Evolutionary conservation across 2,329 filamentous ascomycete genomes (phyloP), one percentile per base, ranked within the genome.

Genomic region (Fusarium cyanostomum): DNA sequence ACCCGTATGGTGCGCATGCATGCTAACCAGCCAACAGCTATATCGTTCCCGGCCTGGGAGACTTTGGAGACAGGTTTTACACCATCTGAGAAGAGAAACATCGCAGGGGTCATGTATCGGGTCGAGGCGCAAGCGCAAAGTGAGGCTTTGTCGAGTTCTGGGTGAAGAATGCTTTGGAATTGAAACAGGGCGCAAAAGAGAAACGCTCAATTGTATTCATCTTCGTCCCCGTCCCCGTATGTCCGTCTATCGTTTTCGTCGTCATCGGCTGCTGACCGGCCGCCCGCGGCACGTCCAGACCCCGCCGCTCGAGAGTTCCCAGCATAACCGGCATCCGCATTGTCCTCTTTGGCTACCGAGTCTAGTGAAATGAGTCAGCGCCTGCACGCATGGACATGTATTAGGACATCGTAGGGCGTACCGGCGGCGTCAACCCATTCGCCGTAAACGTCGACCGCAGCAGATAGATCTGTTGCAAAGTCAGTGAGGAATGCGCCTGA

Each of bases 31-130:
- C 60, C 37, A 66, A 64, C 75, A 98, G 94, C 77, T 98, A 97
- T 76, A 98, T 98, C 73, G 87, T 96, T 52, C 94, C 94, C 26
- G 94, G 94, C 26, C 84, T 98, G 15, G 94, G 94, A 67, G 94
- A 98, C 76, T 98, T 98, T 77, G 94, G 94, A 59, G 94, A 98
- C 76, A 85, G 94, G 66, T 98, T 95, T 79, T 98, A 97, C 78
- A 97, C 94, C 53, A 86, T 97, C 77, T 97, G 75, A 78, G 62
- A 43, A 42, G 35, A 34, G 49, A 56, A 39, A 50, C 43, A 56
- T 37, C 39, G 61, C 45, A 30, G 37, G 24, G 50, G 58, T 57
- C 57, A 62, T 44, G 38, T 39, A 44, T 56, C 52, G 41, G 48
- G 46, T 51, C 44, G 50, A 46, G 33, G 60, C 62, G 59, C 35